Evolutionary conservation across 129 eudicot species (phyloP).

Genomic region (Logfia minima): DNA sequence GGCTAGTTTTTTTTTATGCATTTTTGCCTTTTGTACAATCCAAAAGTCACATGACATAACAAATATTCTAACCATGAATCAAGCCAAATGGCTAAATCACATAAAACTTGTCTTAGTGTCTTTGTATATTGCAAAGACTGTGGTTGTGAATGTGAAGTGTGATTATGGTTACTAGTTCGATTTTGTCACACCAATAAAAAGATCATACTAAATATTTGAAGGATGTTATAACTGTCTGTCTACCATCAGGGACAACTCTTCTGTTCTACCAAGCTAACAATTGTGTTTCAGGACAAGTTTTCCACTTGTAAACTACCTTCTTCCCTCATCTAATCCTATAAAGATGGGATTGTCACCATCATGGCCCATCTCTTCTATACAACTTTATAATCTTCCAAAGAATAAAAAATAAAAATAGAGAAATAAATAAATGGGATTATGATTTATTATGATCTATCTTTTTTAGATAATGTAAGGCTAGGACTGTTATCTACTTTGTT

Average conservation of each 20-base stretch:
- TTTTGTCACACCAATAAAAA: background rate
- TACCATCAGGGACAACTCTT: background rate
- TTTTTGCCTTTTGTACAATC: background rate
- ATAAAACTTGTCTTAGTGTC: background rate
- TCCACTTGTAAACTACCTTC: slow-evolving; percentile 7
- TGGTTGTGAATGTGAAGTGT: background rate
- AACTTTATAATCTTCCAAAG: slow-evolving; percentile 10
- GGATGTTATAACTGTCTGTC: background rate
- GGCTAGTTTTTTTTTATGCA: background rate
- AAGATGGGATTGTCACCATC: slow-evolving; percentile 25
- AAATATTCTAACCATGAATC: background rate
- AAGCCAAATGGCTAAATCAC: background rate
- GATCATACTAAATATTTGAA: background rate
- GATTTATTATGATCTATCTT: slow-evolving; percentile 2
- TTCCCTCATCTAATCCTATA: background rate
- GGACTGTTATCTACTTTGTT: slow-evolving; percentile 33
- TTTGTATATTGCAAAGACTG: background rate
- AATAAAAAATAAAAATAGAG: background rate
- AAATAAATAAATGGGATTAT: slow-evolving; percentile 13
- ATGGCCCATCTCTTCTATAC: slow-evolving; percentile 26
- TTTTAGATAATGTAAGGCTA: slow-evolving; percentile 37
- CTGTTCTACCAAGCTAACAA: slow-evolving; percentile 19
- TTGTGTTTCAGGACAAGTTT: background rate
- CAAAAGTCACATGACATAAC: background rate
- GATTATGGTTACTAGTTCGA: background rate